These are phyloP conservation scores for Fraxinus angustifolia DNA, from an alignment of 305 asterid genomes.

Conservation along the genomic window DNA sequence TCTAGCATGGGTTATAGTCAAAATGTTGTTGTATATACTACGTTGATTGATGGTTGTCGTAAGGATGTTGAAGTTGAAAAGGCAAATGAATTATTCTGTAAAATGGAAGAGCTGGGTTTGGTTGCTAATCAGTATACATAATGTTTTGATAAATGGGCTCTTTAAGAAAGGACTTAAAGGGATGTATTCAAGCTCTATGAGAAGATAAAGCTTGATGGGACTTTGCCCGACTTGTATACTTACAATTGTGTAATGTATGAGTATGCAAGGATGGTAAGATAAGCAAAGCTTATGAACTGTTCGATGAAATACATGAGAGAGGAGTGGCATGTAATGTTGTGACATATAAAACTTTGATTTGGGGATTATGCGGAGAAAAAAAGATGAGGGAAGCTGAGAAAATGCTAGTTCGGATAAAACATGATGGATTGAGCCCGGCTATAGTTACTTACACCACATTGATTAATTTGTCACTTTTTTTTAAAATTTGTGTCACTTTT, in stretches of 20 bases:
- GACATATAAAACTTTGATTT: slow-evolving; percentile 56
- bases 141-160: slow-evolving; percentile 57
- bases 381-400: slow-evolving; percentile 41
- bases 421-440: slow-evolving; percentile 40
- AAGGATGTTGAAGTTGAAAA: slow-evolving; percentile 45
- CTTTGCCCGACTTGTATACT: slow-evolving; percentile 56
- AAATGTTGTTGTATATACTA: slow-evolving; percentile 62
- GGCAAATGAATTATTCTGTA: slow-evolving; percentile 44
- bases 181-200: slow-evolving; percentile 64
- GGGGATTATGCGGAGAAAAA: slow-evolving; percentile 49
- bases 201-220: slow-evolving; percentile 58
- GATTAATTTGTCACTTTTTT: slow-evolving; percentile 20
- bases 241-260: slow-evolving; percentile 48
- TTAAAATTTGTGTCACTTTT: too few species aligned
- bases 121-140: slow-evolving; percentile 61
- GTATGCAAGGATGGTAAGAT: slow-evolving; percentile 38
- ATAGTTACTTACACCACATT: slow-evolving; percentile 52
- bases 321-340: slow-evolving; percentile 53
- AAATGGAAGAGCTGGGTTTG: slow-evolving; percentile 47
- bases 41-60: slow-evolving; percentile 64
- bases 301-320: slow-evolving; percentile 53
- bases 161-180: slow-evolving; percentile 48
- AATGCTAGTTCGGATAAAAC: slow-evolving; percentile 47
- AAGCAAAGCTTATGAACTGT: slow-evolving; percentile 39
- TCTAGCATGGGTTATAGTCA: slow-evolving; percentile 40